Conservation (phyloP, 2,329 filamentous ascomycete genomes). For the Rhynchosporium secalis region DNA sequence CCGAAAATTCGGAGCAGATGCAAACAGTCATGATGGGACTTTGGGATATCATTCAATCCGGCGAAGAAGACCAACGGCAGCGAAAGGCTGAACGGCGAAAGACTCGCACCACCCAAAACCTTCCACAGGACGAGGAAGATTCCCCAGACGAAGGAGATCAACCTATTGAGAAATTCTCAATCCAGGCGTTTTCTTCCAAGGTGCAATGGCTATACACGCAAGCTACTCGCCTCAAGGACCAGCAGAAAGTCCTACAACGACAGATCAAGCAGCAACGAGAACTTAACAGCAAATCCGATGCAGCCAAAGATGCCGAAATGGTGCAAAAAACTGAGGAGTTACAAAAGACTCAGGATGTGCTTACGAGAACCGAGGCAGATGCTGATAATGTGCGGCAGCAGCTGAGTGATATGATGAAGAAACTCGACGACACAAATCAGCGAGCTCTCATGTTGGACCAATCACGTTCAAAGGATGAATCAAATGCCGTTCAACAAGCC, state of each 20-base stretch:
- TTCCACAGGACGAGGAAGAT: constrained; percentile 58
- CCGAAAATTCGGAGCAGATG: constrained; percentile 53
- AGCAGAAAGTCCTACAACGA: constrained; percentile 83
- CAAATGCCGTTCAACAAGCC: constrained; percentile 26
- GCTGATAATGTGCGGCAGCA: constrained; percentile 37
- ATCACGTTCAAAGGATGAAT: constrained; percentile 30
- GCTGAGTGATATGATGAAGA: constrained; percentile 39
- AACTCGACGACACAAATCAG: constrained; percentile 39
- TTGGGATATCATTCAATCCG: constrained; percentile 51
- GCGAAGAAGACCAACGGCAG: constrained; percentile 56
- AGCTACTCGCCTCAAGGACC: constrained; percentile 76
- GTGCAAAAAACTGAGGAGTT: constrained; percentile 58
- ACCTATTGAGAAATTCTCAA: constrained; percentile 63
- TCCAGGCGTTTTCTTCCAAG: constrained; percentile 74
- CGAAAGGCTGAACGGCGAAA: constrained; percentile 55
- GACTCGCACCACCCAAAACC: constrained; percentile 56
- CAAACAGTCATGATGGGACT: constrained; percentile 52
- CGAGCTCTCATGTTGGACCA: constrained; percentile 30
- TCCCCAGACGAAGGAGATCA: constrained; percentile 63
- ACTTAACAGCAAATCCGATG: constrained; percentile 83
- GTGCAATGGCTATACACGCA: constrained; percentile 78
- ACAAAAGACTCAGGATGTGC: constrained; percentile 44
- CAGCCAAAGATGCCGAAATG: constrained; percentile 66
- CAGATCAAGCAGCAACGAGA: constrained; percentile 96
- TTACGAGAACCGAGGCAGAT: constrained; percentile 40